phyloP scores from a whole-genome alignment of 192 early-diverging fungal genomes.

The Entomortierella beljakovae region DNA sequence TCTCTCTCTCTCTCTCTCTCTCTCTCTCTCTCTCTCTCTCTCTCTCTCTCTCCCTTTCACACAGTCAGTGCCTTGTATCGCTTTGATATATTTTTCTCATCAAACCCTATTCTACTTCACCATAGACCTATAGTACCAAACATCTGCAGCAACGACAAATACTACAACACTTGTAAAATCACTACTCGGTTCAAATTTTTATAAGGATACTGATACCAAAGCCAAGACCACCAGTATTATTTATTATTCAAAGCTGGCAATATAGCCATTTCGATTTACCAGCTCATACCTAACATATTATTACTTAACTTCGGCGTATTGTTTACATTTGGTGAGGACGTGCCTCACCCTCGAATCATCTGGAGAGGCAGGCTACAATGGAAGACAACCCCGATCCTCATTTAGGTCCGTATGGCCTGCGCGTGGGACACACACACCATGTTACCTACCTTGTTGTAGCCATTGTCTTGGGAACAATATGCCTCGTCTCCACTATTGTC shows the following conservation, averaged over 20 bases:
- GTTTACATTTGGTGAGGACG: no score
- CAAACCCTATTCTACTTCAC: neutral
- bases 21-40: constrained; percentile 5
- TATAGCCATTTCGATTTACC: no score
- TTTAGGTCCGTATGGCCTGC: constrained; percentile 28
- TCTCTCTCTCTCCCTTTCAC: neutral
- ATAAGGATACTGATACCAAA: no score
- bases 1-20: constrained; percentile 3
- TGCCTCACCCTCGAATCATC: no score
- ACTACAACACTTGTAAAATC: no score
- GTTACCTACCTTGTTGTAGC: constrained; percentile 27
- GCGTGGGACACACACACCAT: constrained; percentile 26
- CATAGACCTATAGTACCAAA: no score
- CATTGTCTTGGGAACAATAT: constrained; percentile 31
- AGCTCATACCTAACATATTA: no score
- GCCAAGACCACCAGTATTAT: no score
- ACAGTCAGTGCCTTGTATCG: neutral
- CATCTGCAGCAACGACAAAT: no score
- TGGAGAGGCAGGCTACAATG: neutral
- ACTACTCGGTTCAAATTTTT: no score
- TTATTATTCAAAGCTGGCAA: no score
- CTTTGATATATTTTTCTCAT: neutral
- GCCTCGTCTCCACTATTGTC: constrained; percentile 32
- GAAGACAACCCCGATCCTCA: neutral
- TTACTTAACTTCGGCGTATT: no score